phyloP scores from a whole-genome alignment of 768 basidiomycete species.

The Mrakia hoshinonis region DNA sequence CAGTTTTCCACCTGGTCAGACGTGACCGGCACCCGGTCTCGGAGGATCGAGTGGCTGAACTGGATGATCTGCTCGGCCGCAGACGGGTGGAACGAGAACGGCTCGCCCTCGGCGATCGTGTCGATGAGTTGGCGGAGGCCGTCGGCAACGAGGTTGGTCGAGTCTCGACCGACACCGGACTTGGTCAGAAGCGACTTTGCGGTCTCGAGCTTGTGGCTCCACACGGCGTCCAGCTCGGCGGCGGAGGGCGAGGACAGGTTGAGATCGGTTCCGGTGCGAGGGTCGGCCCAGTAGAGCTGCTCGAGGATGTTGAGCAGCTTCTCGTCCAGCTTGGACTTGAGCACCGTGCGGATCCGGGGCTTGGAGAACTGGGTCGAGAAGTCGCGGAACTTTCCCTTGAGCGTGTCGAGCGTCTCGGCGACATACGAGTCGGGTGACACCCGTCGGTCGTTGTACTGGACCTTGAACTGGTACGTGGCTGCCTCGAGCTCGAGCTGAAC shows the following conservation, averaged over 20 bases:
- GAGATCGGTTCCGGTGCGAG: constrained; percentile 62
- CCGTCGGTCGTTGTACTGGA: constrained; percentile 68
- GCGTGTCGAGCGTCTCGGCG: constrained; percentile 86
- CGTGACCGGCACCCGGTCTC: constrained; percentile 87
- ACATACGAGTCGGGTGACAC: constrained; percentile 95
- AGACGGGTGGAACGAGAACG: constrained; percentile 80
- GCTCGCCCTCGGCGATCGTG: constrained; percentile 76
- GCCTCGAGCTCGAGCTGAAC: constrained; percentile 97
- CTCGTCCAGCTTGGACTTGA: constrained; percentile 89
- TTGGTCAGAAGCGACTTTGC: constrained; percentile 89
- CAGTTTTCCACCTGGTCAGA: constrained; percentile 99
- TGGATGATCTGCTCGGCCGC: constrained; percentile 82
- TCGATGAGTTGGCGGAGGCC: constrained; percentile 83
- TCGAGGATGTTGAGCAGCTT: constrained; percentile 96
- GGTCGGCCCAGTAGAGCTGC: constrained; percentile 93
- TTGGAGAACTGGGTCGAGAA: constrained; percentile 77
- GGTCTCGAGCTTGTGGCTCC: constrained; percentile 93
- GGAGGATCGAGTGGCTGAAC: constrained; percentile 84
- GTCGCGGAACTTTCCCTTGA: constrained; percentile 80
- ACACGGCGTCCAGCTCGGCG: constrained; percentile 70
- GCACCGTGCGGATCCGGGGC: constrained; percentile 74
- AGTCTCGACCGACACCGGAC: constrained; percentile 87
- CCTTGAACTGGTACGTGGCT: constrained; percentile 94
- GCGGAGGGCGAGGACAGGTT: constrained; percentile 53
- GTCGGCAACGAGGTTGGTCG: constrained; percentile 88